phyloP scores from a whole-genome alignment of 345 rosid genomes.

The Populus euphratica region DNA sequence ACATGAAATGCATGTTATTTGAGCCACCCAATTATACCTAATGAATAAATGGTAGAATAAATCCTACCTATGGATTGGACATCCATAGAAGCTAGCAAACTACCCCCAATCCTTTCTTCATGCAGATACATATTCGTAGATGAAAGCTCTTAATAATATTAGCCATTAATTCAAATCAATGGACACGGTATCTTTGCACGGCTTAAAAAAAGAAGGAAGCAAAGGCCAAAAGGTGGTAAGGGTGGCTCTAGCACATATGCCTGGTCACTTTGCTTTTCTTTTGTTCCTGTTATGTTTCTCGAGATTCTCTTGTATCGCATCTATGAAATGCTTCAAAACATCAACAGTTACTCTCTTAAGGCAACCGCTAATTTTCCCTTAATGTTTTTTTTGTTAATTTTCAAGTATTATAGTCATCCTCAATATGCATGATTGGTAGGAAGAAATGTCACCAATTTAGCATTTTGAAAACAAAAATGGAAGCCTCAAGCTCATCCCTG shows the following conservation, averaged over 20 bases:
- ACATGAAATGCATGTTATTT: not conserved
- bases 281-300: not conserved
- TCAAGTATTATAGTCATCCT: not conserved
- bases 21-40: not conserved
- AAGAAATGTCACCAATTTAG: not conserved
- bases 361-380: not conserved
- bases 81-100: constrained; percentile 16
- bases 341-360: not conserved
- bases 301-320: constrained; percentile 1
- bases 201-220: not conserved
- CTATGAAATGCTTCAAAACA: not conserved
- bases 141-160: not conserved
- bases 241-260: constrained; percentile 32
- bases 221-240: not conserved
- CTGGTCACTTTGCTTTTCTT: constrained; percentile 9
- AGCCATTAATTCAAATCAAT: not conserved
- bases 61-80: constrained; percentile 26
- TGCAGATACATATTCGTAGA: not conserved
- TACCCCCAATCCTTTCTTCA: not conserved
- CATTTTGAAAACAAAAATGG: not conserved
- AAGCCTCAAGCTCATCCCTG: no score
- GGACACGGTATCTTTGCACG: constrained; percentile 13
- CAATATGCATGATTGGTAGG: not conserved
- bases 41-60: constrained; percentile 20
- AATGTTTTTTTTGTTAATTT: not conserved